Conservation (phyloP, 1,284 basidiomycete genomes). For the Pseudozyma tsukubaensis region DNA sequence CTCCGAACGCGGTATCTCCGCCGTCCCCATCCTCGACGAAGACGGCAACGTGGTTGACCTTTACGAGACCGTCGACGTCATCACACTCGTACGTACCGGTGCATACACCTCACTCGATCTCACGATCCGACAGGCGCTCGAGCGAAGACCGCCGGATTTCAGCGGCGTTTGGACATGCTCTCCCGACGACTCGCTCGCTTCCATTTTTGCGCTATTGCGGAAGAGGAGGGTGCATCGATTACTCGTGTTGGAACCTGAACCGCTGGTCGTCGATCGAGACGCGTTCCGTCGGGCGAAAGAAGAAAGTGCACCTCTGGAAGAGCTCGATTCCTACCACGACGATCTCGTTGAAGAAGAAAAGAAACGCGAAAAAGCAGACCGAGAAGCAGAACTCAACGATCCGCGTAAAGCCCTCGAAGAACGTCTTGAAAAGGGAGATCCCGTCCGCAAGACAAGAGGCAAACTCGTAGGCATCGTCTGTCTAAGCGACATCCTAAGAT, state of each 20-base stretch:
- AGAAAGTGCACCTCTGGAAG: conserved; percentile 32
- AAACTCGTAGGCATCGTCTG: conserved; percentile 65
- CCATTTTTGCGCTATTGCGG: conserved; percentile 89
- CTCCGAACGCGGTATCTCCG: conserved; percentile 92
- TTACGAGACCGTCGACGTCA: conserved; percentile 99
- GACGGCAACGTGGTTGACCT: conserved; percentile 94
- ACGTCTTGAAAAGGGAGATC: conserved; percentile 48
- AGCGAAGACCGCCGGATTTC: conserved; percentile 87
- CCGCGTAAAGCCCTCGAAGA: conserved; percentile 19
- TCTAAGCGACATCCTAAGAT: conserved; percentile 60
- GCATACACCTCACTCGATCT: conserved; percentile 93
- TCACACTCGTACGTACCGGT: conserved; percentile 83
- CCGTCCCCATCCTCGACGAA: conserved; percentile 94
- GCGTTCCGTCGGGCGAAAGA: conserved; percentile 3
- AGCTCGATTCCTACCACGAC: conserved; percentile 36
- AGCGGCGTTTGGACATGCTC: conserved; percentile 96
- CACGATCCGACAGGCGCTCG: conserved; percentile 92
- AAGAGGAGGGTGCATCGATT: conserved; percentile 92
- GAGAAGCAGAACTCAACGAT: conserved; percentile 23
- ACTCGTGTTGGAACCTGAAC: conserved; percentile 58
- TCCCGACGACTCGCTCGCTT: conserved; percentile 90
- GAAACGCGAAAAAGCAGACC: conserved; percentile 8
- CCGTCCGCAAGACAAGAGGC: conserved; percentile 40
- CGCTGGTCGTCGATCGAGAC: neutral
- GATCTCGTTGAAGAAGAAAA: conserved; percentile 30